Base-by-base conservation (phyloP, 2,329 filamentous ascomycete genomes). In the Cladosporium sp. region DNA sequence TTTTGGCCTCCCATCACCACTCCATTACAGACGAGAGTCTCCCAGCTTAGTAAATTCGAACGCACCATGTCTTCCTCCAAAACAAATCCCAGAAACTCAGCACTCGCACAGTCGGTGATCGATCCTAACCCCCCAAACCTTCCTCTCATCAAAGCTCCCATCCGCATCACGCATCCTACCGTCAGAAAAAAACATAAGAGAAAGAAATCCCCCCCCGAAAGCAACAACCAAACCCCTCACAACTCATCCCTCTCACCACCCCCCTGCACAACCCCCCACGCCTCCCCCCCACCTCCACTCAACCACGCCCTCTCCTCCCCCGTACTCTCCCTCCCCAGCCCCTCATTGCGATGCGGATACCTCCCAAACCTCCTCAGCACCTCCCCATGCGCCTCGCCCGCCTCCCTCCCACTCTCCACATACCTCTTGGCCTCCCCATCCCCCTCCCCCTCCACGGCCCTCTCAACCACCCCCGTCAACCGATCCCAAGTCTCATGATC, bases 321-420 rank as follows among this genome's bases (percentile, higher is more conserved):
- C 5, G 76, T 81, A 38, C 62, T 67, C 53, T 71, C 62, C 54
- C 80, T 65, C 0, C 75, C 77, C 43, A 84, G 46, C 0, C 67
- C 67, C 49, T 64, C 59, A 57, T 83, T 84, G 5, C 80, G 67
- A 63, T 83, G 76, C 7, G 80, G 80, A 65, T 82, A 84, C 47
- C 80, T 64, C 1, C 79, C 79, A 60, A 83, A 84, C 50, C 53
- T 67, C 49, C 71, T 63, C 32, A 84, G 63, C 12, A 82, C 75
- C 18, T 70, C 70, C 18, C 62, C 59, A 59, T 84, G 80, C 55
- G 68, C 70, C 55, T 64, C 63, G 54, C 74, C 71, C 42, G 72
- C 71, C 3, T 64, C 62, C 5, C 69, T 58, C 2, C 60, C 59
- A 3, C 64, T 59, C 2, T 60, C 58, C 4, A 71, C 38, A 25